Conservation (phyloP, 805 yeast genomes). For the Barnettozyma vustinii region DNA sequence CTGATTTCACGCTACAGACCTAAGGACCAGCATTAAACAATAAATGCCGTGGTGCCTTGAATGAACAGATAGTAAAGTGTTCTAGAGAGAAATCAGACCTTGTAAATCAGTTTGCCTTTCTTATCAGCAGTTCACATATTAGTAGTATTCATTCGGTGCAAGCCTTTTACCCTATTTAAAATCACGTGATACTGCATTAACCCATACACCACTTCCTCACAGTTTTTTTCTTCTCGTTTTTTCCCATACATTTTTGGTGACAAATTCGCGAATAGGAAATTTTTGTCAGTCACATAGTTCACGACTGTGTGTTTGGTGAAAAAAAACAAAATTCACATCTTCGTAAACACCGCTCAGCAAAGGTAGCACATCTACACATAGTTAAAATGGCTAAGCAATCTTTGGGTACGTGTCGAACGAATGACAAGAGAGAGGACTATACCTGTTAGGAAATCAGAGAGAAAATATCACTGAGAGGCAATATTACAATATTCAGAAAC, state of each 20-base stretch:
- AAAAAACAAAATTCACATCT: slow-evolving; percentile 19
- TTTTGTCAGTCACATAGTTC: slow-evolving; percentile 7
- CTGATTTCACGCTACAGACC: no score
- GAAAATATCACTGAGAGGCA: background rate
- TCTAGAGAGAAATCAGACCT: no score
- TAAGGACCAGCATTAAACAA: no score
- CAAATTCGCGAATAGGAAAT: slow-evolving; percentile 1
- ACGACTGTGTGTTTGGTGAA: slow-evolving; percentile 1
- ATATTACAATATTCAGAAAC: background rate
- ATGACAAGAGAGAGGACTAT: background rate
- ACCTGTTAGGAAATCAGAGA: background rate
- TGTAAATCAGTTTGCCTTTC: no score
- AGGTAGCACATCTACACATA: slow-evolving; percentile 15
- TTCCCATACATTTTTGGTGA: background rate
- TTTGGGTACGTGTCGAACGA: slow-evolving; percentile 35
- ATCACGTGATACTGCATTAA: background rate
- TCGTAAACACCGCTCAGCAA: slow-evolving; percentile 8
- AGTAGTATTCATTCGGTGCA: no score
- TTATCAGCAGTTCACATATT: background rate
- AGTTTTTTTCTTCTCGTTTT: no score
- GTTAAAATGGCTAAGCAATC: slow-evolving; percentile 43
- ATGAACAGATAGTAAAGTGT: no score
- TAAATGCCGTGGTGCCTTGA: no score
- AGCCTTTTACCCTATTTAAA: no score
- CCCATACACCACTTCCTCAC: background rate